phyloP scores from a whole-genome alignment of 768 basidiomycete genomes.

The Amanita pallidorosea region DNA sequence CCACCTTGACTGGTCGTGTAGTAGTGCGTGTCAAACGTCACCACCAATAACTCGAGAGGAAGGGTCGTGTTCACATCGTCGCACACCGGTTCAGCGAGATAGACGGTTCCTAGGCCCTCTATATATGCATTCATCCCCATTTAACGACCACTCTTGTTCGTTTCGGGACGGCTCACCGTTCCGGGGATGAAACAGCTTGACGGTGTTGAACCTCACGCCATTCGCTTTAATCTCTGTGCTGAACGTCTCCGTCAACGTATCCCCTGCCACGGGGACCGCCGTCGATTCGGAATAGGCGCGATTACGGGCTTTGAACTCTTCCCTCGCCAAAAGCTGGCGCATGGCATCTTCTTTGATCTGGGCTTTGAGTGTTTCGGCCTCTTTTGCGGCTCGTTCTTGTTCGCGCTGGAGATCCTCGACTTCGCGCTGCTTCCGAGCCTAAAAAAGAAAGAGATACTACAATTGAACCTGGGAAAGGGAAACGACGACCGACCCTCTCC shows the following conservation, averaged over 20 bases:
- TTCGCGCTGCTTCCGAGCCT: slow-evolving; percentile 46
- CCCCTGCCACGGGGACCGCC: slow-evolving; percentile 35
- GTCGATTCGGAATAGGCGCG: slow-evolving; percentile 65
- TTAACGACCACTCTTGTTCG: neutral
- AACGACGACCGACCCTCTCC: slow-evolving; percentile 36
- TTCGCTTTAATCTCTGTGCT: slow-evolving; percentile 42
- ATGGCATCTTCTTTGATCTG: slow-evolving; percentile 59
- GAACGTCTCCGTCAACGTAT: slow-evolving; percentile 55
- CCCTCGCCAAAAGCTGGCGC: slow-evolving; percentile 44
- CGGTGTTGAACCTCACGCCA: slow-evolving; percentile 49
- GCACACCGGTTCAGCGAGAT: slow-evolving; percentile 66
- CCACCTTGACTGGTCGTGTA: slow-evolving; percentile 55
- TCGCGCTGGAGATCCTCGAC: slow-evolving; percentile 44
- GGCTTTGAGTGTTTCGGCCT: slow-evolving; percentile 51
- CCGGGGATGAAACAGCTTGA: slow-evolving; percentile 65
- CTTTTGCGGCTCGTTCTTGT: slow-evolving; percentile 37
- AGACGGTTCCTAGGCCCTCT: slow-evolving; percentile 59
- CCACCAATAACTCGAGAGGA: slow-evolving; percentile 57
- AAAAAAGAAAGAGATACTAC: neutral
- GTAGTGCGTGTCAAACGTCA: slow-evolving; percentile 59
- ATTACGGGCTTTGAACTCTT: slow-evolving; percentile 38
- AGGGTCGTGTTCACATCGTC: slow-evolving; percentile 46
- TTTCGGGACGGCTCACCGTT: slow-evolving; percentile 32
- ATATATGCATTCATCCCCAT: neutral
- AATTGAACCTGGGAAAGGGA: neutral